Conservation (phyloP, 768 basidiomycete genomes). For the Suillus weaverae region DNA sequence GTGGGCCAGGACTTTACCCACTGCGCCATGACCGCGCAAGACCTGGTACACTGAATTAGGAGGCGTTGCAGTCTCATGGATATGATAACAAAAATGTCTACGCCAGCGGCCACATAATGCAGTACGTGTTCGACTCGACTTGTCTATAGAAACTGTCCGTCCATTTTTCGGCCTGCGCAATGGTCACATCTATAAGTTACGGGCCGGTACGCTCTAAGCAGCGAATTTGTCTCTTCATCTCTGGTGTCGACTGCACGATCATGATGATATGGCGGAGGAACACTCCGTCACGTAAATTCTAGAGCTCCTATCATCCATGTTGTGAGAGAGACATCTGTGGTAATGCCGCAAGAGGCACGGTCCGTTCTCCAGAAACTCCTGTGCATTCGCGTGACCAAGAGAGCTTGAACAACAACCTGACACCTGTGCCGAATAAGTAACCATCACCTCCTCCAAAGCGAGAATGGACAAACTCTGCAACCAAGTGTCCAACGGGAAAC, state of each 20-base stretch:
- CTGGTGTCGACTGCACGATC: neutral
- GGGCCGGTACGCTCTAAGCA: neutral
- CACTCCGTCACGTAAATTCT: neutral
- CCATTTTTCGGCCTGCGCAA: neutral
- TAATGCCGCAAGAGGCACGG: neutral
- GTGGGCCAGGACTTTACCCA: neutral
- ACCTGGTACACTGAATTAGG: conserved; percentile 18
- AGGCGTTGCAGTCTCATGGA: conserved; percentile 48
- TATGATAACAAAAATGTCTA: conserved; percentile 36
- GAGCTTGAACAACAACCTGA: neutral
- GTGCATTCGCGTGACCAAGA: neutral
- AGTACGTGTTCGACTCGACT: neutral
- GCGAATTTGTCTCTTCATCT: neutral
- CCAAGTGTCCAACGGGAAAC: neutral
- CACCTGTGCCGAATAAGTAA: neutral
- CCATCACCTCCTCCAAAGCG: neutral
- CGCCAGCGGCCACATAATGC: conserved; percentile 35
- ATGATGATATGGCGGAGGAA: neutral
- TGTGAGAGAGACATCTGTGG: neutral
- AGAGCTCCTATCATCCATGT: neutral
- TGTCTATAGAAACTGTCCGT: neutral
- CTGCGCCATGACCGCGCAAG: neutral
- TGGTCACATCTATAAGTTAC: neutral
- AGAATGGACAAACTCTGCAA: neutral
- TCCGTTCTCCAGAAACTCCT: neutral